These are phyloP conservation scores for Fusarium sp. DNA, from an alignment of 2,329 filamentous ascomycete genomes.

Conservation along the genomic window DNA sequence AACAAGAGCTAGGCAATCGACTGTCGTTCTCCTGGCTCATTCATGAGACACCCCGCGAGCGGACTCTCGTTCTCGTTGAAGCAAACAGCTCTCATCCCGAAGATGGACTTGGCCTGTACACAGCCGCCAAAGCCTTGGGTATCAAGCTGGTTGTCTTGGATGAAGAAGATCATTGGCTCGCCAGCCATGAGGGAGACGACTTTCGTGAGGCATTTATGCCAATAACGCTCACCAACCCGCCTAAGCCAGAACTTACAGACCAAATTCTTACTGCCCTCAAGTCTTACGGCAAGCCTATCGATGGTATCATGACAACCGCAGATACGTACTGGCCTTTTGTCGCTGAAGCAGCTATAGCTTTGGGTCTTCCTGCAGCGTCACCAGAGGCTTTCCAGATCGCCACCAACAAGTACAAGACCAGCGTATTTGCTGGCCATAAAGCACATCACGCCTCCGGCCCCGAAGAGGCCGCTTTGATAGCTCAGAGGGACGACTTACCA, in stretches of 20 bases:
- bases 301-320: constrained; percentile 12
- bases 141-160: constrained; percentile 16
- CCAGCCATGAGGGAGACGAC: background rate
- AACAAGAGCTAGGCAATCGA: constrained; percentile 11
- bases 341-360: constrained; percentile 8
- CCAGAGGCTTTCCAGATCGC: constrained; percentile 6
- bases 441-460: constrained; percentile 8
- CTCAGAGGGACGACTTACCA: constrained; percentile 2
- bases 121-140: background rate
- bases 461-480: background rate
- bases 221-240: background rate
- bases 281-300: background rate
- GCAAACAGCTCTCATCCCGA: constrained; percentile 14
- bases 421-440: constrained; percentile 7
- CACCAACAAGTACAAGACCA: constrained; percentile 15
- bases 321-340: constrained; percentile 19
- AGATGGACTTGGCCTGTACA: constrained; percentile 14
- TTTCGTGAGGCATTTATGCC: constrained; percentile 1
- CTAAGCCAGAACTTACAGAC: background rate
- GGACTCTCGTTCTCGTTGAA: constrained; percentile 8
- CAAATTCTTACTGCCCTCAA: background rate
- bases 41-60: background rate
- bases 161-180: constrained; percentile 6
- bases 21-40: constrained; percentile 12
- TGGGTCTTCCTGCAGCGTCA: constrained; percentile 6